Conservation (phyloP, 768 basidiomycete genomes). For the Lentinula lateritia region DNA sequence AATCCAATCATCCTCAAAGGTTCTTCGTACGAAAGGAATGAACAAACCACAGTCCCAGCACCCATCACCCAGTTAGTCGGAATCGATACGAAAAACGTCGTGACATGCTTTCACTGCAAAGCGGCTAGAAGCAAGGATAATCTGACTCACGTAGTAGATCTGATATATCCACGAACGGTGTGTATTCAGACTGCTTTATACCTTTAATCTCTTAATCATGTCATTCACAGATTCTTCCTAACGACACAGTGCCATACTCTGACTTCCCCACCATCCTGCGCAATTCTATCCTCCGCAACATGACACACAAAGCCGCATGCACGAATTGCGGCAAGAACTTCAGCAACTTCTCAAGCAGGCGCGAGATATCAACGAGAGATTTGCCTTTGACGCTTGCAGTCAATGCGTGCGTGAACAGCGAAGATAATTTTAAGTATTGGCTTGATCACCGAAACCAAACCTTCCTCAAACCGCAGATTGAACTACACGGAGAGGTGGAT, state of each 20-base stretch:
- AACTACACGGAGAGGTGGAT: slow-evolving; percentile 54
- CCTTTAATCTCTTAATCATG: background rate
- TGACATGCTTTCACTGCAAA: slow-evolving; percentile 73
- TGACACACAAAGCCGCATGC: slow-evolving; percentile 84
- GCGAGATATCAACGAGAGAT: slow-evolving; percentile 56
- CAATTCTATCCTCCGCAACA: slow-evolving; percentile 73
- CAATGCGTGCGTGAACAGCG: slow-evolving; percentile 77
- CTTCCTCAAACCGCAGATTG: slow-evolving; percentile 56
- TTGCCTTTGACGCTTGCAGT: slow-evolving; percentile 83
- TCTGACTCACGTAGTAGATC: slow-evolving; percentile 77
- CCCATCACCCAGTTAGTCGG: slow-evolving; percentile 86
- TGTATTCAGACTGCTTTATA: slow-evolving; percentile 7
- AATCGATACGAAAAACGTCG: slow-evolving; percentile 69
- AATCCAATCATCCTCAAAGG: slow-evolving; percentile 49
- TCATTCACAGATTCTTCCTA: slow-evolving; percentile 9
- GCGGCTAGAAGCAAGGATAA: slow-evolving; percentile 68
- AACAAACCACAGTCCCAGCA: slow-evolving; percentile 39
- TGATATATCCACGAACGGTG: slow-evolving; percentile 85
- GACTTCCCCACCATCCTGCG: slow-evolving; percentile 69
- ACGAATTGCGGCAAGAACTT: slow-evolving; percentile 69
- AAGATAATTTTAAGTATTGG: slow-evolving; percentile 75
- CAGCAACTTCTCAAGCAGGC: slow-evolving; percentile 63
- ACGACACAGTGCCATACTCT: slow-evolving; percentile 29
- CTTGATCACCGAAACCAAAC: slow-evolving; percentile 50
- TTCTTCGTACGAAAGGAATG: slow-evolving; percentile 12